Percentiles rank a stretch among this genome's conserved stretches.
Evolutionary conservation across 805 yeast genomes (phyloP).

Genomic region (Candida quercuum): DNA sequence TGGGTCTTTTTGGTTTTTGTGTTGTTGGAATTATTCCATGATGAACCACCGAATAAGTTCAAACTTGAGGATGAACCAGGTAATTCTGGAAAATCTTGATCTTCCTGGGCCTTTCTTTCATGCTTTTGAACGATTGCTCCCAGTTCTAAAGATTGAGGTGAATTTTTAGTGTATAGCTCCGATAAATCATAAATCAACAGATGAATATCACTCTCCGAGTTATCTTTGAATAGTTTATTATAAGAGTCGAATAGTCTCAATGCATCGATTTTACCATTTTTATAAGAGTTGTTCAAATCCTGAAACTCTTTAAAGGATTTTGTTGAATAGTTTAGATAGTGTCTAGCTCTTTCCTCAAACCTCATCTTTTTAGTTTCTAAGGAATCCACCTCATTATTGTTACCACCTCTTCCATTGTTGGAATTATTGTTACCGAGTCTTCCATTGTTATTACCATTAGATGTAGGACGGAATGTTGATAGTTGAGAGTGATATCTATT

Average conservation of each 20-base stretch:
- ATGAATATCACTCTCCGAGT: constrained; percentile 43
- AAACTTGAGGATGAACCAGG: constrained; percentile 24
- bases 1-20: constrained; percentile 12
- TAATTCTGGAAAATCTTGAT: constrained; percentile 47
- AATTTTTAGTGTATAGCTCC: constrained; percentile 46
- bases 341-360: constrained; percentile 81
- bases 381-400: constrained; percentile 32
- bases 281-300: constrained; percentile 42
- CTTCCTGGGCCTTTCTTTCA: constrained; percentile 21
- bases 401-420: constrained; percentile 13
- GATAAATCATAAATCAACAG: constrained; percentile 56
- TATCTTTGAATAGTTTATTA: constrained; percentile 38
- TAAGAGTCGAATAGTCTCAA: constrained; percentile 42
- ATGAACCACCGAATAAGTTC: constrained; percentile 20
- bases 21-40: constrained; percentile 25
- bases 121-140: constrained; percentile 20
- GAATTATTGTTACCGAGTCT: constrained; percentile 9
- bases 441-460: neutral
- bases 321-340: constrained; percentile 56
- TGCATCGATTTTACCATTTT: constrained; percentile 41
- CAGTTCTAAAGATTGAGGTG: constrained; percentile 38
- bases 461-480: constrained; percentile 45
- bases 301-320: constrained; percentile 43
- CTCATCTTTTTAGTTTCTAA: constrained; percentile 46
- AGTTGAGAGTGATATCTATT: constrained; percentile 49